Base-by-base conservation (phyloP, 257 asterid species). In the Agastache rugosa region DNA sequence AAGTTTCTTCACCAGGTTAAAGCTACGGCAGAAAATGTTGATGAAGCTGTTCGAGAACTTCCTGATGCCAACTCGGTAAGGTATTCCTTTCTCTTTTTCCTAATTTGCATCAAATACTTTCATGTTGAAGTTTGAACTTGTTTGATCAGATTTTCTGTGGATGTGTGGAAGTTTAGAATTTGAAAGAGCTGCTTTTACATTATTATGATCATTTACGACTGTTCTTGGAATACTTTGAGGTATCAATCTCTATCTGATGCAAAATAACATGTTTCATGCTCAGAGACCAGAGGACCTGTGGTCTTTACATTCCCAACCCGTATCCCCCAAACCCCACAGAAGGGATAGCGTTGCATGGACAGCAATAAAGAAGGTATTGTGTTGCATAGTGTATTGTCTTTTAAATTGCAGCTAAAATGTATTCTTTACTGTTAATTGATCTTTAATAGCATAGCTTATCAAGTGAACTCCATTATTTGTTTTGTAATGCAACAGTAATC, bases 1-100 rank as follows among this genome's bases (percentile, higher is more conserved):
- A 45, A 66, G 58, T 23, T 70, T 78, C 50, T 72, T 77, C 68
- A 47, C 71, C 86, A 91, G 98, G 99, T 94, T 75, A 94, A 94
- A 86, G 93, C 97, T 61, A 94, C 99, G n/a, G 97, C 97, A 63
- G 97, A 84, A 88, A 86, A 94, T 82, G 96, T 94, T 6, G 87
- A 94, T 76, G 99, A 85, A 85, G 99, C 99, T 72, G 97, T 92
- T 56, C 83, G 99, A 80, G 99, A 94, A 79, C 95, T 94, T 83
- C 99, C 99, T 79, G 99, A 94, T 87, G 97, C 99, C 96, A 94
- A 94, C 92, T 89, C 50, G 97, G 99, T 94, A 92, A 90, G 97
- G 97, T 90, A 91, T 75, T 89, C 90, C 81, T 81, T 87, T 74
- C 86, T 76, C 87, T 80, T 83, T 60, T 34, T 80, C 64, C 77